Evolutionary conservation across 2,329 filamentous ascomycete genomes (phyloP), one percentile per base, ranked within the genome.

Genomic region (Malbranchea cinnamomea): DNA sequence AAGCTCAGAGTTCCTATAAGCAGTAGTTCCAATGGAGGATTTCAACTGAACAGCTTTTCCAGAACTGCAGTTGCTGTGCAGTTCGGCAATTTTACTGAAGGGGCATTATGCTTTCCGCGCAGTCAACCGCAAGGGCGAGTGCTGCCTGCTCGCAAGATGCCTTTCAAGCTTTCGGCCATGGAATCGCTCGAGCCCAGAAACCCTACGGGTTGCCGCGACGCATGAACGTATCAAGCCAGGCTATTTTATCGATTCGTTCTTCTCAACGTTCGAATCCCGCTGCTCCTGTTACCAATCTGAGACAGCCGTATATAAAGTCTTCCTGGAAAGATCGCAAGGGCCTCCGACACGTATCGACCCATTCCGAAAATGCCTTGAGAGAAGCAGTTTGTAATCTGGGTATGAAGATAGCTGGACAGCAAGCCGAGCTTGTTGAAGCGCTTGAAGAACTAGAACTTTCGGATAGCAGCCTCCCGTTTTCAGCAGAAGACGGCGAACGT

Each of bases 71-170:
- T n/a, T n/a, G n/a, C n/a, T n/a, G n/a, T n/a, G n/a, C n/a, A n/a
- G n/a, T n/a, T n/a, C n/a, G n/a, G n/a, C n/a, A n/a, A n/a, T n/a
- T n/a, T n/a, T n/a, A n/a, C n/a, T n/a, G n/a, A n/a, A n/a, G n/a
- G n/a, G n/a, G n/a, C 30, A 37, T n/a, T 19, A 59, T 59, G 55
- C 36, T 56, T 27, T 48, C 52, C 31, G 42, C 43, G 38, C 42
- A 43, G 37, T 45, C 48, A 25, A 41, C 48, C 26, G 41, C 44
- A 21, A 48, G 43, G 28, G 43, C 42, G 19, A 46, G 41, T 36
- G 36, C 45, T 34, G 36, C 48, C 22, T 45, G 42, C 31, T 43
- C 46, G 19, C 45, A 45, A 24, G 34, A 45, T 28, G 17, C 50
- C 28, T 31, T 54, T 15, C 42, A 44, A 27, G 33, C 37, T 3